Conservation (phyloP, 345 rosid species). For the Brassica napus region Da-Ae NC_063444.1:41846501-41847000, state of each 20-base stretch:
- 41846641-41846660: constrained; percentile 4
- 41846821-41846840: constrained; percentile 15
- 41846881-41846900: constrained; percentile 9
- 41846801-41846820: constrained; percentile 9
- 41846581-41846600: background rate
- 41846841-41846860: background rate
- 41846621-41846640: background rate
- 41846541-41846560: too few relatives aligned
- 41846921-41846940: background rate
- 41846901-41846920: constrained; percentile 17
- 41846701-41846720: background rate
- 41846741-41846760: background rate
- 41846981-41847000: too few relatives aligned
- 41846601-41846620: constrained; percentile 3
- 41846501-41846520: too few relatives aligned
- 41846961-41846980: too few relatives aligned
- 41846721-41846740: background rate
- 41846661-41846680: constrained; percentile 7
- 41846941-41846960: too few relatives aligned
- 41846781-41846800: background rate
- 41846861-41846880: constrained; percentile 2
- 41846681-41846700: background rate
- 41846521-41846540: too few relatives aligned
- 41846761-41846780: background rate
- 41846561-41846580: background rate